Base-by-base conservation (phyloP, 306 rosid species). In the Gleditsia sinensis region DNA sequence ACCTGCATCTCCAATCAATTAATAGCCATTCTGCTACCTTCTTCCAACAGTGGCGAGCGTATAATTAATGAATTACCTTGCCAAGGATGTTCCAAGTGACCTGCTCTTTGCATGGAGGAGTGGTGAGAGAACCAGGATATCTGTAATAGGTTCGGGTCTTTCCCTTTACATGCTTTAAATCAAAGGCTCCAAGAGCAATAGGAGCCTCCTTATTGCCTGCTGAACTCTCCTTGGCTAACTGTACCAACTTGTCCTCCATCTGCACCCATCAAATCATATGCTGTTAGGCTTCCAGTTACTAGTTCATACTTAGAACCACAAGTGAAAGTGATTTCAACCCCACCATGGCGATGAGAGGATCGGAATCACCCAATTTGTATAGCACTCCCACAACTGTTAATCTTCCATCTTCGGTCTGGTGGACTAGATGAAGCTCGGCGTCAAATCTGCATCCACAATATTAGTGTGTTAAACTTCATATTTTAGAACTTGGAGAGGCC, bases 101-200 rank as follows among this genome's bases (percentile, higher is more conserved):
- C 25, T 83, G 77, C 79, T 94, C 94, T 11, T 72, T 76, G 84
- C 98, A 94, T 0, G 98, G 98, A 48, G 98, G 98, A 59, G 93
- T 76, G n/a, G 96, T 88, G 69, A 89, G 84, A 61, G 98, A 94
- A 19, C 98, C 98, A 37, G 42, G 16, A 72, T 94, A 94, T 88
- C 90, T 82, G 64, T 71, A 91, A 80, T 84, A 91, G 40, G 77
- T 91, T 25, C 69, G 86, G 5, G 77, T 63, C 28, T 49, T 78
- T 67, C 65, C 71, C 68, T 55, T 80, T 16, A 91, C 17, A 13
- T 79, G 80, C 50, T 79, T 79, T 0, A 73, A 16, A n/a, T 84
- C 72, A 45, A 86, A 46, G 19, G 28, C 56, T 46, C 90, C 91
- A 9, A 94, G 45, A 4, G 87, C 70, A 68, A 91, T 51, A 3